These are phyloP conservation scores for Paecilomyces sp. DNA, from an alignment of 2,329 filamentous ascomycete genomes.

Conservation along the genomic window DNA sequence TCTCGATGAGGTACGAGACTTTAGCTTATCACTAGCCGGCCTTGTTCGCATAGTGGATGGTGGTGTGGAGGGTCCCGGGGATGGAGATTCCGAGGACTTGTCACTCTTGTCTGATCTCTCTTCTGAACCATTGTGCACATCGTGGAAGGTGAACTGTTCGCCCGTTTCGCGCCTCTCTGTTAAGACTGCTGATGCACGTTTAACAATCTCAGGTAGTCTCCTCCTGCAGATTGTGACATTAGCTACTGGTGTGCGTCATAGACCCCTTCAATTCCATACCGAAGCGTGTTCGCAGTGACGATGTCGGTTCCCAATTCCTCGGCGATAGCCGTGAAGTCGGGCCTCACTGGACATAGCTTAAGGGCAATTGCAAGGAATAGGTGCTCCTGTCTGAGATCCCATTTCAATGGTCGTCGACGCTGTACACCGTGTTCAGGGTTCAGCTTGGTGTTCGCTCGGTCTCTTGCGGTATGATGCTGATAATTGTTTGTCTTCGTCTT, in stretches of 20 bases:
- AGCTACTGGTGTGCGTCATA: not conserved
- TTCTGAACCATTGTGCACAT: not conserved
- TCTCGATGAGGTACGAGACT: not conserved
- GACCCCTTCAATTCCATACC: not conserved
- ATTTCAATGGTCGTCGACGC: not conserved
- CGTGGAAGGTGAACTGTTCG: not conserved
- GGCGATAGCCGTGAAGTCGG: not conserved
- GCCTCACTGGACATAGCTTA: not conserved
- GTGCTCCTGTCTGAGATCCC: not conserved
- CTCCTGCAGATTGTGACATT: not conserved
- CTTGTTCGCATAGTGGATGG: not conserved
- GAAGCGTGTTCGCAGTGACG: not conserved
- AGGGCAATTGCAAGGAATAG: not conserved
- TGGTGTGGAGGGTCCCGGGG: not conserved
- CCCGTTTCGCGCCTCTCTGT: not conserved
- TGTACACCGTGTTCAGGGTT: not conserved
- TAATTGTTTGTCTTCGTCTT: not conserved
- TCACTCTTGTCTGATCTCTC: not conserved
- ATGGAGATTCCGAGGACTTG: not conserved
- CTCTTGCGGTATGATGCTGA: not conserved
- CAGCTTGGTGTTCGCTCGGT: not conserved
- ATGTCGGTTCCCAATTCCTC: not conserved
- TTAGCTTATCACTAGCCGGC: not conserved
- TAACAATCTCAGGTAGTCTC: not conserved
- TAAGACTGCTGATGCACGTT: not conserved